Evolutionary conservation across 345 rosid genomes (phyloP), one percentile per base, ranked within the genome.

Genomic region (Camelina laxa): DNA sequence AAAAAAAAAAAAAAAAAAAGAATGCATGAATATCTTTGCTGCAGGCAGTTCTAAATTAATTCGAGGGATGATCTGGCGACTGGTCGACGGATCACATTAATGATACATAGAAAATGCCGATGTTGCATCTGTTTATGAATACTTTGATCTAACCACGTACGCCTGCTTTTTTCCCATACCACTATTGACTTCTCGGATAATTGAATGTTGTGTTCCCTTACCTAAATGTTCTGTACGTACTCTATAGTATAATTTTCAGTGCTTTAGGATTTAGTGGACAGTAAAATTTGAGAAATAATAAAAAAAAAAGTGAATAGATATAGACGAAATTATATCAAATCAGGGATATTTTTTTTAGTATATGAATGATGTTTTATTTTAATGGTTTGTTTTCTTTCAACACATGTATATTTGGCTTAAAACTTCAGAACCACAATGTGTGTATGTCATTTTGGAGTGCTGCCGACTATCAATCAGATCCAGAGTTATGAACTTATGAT

Each of bases 161-260:
- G 2, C 19, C 45, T 72, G 55, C 47, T 30, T 15, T 44, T 63
- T 72, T 62, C 60, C 76, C 69, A 53, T 53, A 41, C 2, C 53
- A n/a, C 31, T 44, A 13, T 54, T 67, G 22, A 67, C 39, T 67
- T 10, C 72, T 67, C 27, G 15, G 39, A 38, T 62, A 38, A 22
- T 51, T 67, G 3, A 67, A 38, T 21, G 62, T 41, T 51, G 15
- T 21, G 62, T 41, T 51, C 69, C 48, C 30, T 35, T 48, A 27
- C 73, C 22, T 70, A 19, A 7, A 2, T 44, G 39, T 27, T 27
- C 5, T 27, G 30, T 27, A 27, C 30, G 30, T 27, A 27, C 30
- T 27, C 5, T 27, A 27, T 1, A 33, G 9, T 33, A 33, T 7
- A 33, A 19, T 3, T 35, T 67, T 51, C 60, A 41, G 30, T 27